Percentiles rank a stretch among this genome's conserved stretches.
These are phyloP conservation scores for Leishmania turanica DNA, from an alignment of 208 protist genomes.

Conservation along the genomic window DNA sequence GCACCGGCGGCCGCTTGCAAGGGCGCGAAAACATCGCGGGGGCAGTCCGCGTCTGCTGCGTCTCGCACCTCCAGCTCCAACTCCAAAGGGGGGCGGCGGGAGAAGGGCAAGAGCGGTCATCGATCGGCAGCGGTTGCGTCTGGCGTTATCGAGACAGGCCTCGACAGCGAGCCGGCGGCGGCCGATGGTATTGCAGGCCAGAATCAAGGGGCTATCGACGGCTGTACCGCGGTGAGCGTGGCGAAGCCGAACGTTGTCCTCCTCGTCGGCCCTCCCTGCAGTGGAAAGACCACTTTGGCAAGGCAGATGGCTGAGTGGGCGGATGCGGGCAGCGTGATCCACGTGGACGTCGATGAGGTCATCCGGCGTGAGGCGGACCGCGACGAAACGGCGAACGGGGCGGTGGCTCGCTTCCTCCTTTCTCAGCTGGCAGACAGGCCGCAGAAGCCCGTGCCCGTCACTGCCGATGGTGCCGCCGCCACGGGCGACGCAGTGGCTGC, in stretches of 20 bases:
- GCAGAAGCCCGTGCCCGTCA: background rate
- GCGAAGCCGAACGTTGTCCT: slow-evolving; percentile 42
- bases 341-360: slow-evolving; percentile 61
- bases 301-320: slow-evolving; percentile 28
- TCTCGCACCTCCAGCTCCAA: background rate
- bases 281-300: slow-evolving; percentile 77
- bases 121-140: background rate
- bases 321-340: slow-evolving; percentile 18
- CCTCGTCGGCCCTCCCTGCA: slow-evolving; percentile 76
- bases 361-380: slow-evolving; percentile 57
- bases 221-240: background rate
- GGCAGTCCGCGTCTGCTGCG: background rate
- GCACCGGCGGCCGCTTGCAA: background rate
- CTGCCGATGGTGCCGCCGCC: background rate
- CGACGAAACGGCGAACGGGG: slow-evolving; percentile 72
- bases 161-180: background rate
- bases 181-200: background rate
- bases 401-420: slow-evolving; percentile 70
- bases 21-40: background rate
- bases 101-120: slow-evolving; percentile 10
- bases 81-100: slow-evolving; percentile 11
- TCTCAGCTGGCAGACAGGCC: slow-evolving; percentile 7
- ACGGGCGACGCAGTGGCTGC: slow-evolving; percentile 1
- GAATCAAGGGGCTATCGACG: background rate
- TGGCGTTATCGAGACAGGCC: background rate